Evolutionary conservation across 129 eudicot genomes (phyloP).

Genomic region (Pseudognaphalium luteoalbum): DNA sequence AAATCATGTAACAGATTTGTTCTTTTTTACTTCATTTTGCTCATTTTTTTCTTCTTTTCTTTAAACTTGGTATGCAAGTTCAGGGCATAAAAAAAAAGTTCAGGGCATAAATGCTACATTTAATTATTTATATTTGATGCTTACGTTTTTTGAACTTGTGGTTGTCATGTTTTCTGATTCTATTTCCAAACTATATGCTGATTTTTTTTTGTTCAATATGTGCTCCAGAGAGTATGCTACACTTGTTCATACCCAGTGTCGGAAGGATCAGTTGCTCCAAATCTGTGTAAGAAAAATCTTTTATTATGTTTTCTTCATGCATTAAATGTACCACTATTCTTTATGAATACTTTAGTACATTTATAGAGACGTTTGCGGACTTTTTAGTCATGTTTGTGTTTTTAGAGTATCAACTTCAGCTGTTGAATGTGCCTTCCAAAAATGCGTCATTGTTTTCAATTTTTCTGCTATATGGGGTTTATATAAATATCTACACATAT

Average conservation of each 20-base stretch:
- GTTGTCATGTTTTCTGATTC: constrained; percentile 1
- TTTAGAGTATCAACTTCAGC: not conserved
- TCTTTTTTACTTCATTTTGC: not conserved
- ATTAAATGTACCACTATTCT: not conserved
- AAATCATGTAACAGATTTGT: not conserved
- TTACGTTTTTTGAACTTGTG: not conserved
- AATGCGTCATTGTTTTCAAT: not conserved
- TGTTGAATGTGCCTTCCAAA: not conserved
- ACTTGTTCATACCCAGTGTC: constrained; percentile 81
- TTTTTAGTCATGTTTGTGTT: not conserved
- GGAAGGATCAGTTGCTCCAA: constrained; percentile 67
- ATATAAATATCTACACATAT: not conserved
- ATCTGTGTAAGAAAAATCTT: constrained; percentile 62
- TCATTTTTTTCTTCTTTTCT: not conserved
- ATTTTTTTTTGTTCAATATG: constrained; percentile 3
- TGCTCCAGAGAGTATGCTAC: constrained; percentile 75
- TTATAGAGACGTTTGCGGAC: not conserved
- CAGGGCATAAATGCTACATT: not conserved
- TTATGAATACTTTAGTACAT: no score
- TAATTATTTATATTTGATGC: not conserved
- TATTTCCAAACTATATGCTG: constrained; percentile 8
- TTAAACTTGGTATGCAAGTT: not conserved
- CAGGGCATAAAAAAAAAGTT: not conserved
- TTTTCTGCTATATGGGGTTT: not conserved
- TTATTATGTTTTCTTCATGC: constrained; percentile 1